Conservation (phyloP, 208 protist genomes). For the Entamoeba histolytica region DNA sequence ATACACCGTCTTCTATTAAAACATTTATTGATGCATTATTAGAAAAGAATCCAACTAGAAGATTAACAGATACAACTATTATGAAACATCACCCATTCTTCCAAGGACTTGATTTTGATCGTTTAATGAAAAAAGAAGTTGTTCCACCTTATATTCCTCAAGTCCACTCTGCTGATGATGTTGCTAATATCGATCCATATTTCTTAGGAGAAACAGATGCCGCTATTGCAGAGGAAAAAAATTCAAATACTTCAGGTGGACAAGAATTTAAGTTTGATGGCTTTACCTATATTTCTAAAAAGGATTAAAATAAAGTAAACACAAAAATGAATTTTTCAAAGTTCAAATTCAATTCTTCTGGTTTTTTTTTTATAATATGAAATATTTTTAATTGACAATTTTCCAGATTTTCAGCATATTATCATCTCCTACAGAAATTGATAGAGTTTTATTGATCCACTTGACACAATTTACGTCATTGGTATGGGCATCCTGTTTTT, state of each 20-base stretch:
- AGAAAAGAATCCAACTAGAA: background rate
- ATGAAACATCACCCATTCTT: constrained; percentile 83
- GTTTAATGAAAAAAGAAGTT: constrained; percentile 19
- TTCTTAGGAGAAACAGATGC: background rate
- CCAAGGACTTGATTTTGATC: constrained; percentile 62
- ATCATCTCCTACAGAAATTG: too few relatives aligned
- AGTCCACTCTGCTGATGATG: background rate
- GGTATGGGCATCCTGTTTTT: too few relatives aligned
- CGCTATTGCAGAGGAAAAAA: background rate
- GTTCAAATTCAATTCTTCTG: background rate
- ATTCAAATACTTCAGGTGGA: background rate
- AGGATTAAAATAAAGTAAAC: background rate
- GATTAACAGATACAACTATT: constrained; percentile 26
- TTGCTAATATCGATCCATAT: background rate
- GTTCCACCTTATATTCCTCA: constrained; percentile 36
- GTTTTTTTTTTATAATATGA: background rate
- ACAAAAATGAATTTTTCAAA: background rate
- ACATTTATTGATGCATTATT: background rate
- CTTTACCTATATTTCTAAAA: background rate
- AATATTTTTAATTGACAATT: background rate
- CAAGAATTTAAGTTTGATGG: background rate
- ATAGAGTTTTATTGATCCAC: too few relatives aligned
- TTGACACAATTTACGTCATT: too few relatives aligned
- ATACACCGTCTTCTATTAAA: background rate
- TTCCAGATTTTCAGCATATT: too few relatives aligned